phyloP scores from a whole-genome alignment of 306 rosid genomes.

The Lathyrus tuberosus region DNA sequence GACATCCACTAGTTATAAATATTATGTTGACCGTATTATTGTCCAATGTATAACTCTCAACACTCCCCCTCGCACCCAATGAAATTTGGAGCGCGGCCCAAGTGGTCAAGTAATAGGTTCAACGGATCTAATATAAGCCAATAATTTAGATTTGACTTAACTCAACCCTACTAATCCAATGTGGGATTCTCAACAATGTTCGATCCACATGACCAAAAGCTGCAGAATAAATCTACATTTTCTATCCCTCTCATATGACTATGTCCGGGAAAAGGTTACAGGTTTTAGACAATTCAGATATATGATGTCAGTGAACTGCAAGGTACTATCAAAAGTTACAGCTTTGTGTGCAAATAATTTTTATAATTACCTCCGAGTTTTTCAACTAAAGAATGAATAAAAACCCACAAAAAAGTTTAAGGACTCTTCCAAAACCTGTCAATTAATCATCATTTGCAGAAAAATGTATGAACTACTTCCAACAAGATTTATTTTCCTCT shows the following conservation, averaged over 20 bases:
- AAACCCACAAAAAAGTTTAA: background rate
- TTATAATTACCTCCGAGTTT: slow-evolving; percentile 15
- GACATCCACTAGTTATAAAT: too few relatives aligned
- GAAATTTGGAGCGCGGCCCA: background rate
- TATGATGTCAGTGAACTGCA: background rate
- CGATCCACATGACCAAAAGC: background rate
- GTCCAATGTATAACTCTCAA: background rate
- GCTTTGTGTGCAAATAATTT: background rate
- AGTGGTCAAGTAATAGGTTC: background rate
- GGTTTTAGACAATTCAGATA: slow-evolving; percentile 2
- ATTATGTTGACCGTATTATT: background rate
- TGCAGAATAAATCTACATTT: slow-evolving; percentile 6
- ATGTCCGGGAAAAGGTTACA: slow-evolving; percentile 10
- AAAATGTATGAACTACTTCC: slow-evolving; percentile 1
- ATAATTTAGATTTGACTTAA: background rate
- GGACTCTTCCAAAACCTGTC: slow-evolving; percentile 3
- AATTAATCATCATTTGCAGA: slow-evolving; percentile 27
- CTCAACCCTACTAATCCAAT: background rate
- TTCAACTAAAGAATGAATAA: slow-evolving; percentile 25
- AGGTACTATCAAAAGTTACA: background rate
- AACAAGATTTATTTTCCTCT: background rate
- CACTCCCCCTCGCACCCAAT: background rate
- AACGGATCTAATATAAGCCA: background rate
- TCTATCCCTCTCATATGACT: slow-evolving; percentile 4
- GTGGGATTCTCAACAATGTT: background rate